Evolutionary conservation across 805 yeast species (phyloP).

Genomic region (Limtongia smithiae): DNA sequence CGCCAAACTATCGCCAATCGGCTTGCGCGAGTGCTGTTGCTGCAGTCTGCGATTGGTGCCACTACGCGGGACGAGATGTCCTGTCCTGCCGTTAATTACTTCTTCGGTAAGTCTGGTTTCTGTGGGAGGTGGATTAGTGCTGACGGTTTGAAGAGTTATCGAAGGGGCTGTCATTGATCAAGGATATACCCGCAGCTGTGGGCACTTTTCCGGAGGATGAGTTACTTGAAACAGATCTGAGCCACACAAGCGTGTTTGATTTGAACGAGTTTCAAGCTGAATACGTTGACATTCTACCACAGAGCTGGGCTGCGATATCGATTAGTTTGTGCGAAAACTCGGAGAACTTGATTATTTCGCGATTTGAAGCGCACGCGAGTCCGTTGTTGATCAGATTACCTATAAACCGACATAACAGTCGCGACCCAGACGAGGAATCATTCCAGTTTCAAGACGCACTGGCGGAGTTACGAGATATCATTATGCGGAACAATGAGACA

Average conservation of each 20-base stretch:
- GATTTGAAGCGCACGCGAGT: constrained; percentile 37
- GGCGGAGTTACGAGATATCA: constrained; percentile 49
- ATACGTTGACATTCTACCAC: constrained; percentile 40
- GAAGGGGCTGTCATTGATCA: constrained; percentile 10
- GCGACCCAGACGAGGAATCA: constrained; percentile 44
- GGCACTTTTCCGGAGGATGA: constrained; percentile 2
- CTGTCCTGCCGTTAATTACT: constrained; percentile 13
- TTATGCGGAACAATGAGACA: constrained; percentile 57
- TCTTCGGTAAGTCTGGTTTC: constrained; percentile 7
- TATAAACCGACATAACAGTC: constrained; percentile 46
- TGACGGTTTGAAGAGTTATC: constrained; percentile 5
- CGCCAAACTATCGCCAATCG: constrained; percentile 2
- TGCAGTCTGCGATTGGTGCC: constrained; percentile 21
- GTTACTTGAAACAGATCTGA: constrained; percentile 7
- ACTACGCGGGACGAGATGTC: neutral
- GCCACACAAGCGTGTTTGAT: constrained; percentile 18
- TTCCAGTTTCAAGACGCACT: constrained; percentile 48
- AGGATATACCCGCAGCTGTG: constrained; percentile 9
- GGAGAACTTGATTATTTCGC: constrained; percentile 56
- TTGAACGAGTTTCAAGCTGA: constrained; percentile 21
- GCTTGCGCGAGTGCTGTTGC: constrained; percentile 10
- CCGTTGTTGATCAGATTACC: constrained; percentile 61
- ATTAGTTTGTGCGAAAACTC: constrained; percentile 57
- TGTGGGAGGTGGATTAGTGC: too few relatives aligned
- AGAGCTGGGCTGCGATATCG: constrained; percentile 55